These are phyloP conservation scores for Ceratobasidium papillatum DNA, from an alignment of 1,284 basidiomycete species.

Conservation along the genomic window DNA sequence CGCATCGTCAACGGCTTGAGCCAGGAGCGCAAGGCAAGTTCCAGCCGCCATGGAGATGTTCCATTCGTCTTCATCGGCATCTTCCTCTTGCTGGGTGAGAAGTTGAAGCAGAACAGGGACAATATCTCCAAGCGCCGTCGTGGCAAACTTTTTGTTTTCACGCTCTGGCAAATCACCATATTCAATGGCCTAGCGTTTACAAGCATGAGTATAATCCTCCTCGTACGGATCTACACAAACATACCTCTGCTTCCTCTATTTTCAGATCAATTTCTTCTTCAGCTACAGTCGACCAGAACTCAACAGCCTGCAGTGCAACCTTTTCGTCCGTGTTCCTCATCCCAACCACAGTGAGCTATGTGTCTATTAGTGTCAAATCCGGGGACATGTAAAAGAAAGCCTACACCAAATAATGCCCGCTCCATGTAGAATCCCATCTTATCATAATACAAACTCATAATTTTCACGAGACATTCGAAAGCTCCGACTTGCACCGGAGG, in stretches of 20 bases:
- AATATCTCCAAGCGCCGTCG: conserved; percentile 93
- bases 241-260: conserved; percentile 90
- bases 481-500: conserved; percentile 89
- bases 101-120: conserved; percentile 90
- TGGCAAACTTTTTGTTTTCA: conserved; percentile 91
- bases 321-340: conserved; percentile 95
- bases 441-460: conserved; percentile 99
- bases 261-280: conserved; percentile 96
- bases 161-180: conserved; percentile 91
- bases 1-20: conserved; percentile 88
- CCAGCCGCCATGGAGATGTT: conserved; percentile 98
- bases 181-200: conserved; percentile 72
- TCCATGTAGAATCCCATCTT: conserved; percentile 99
- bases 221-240: conserved; percentile 41
- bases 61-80: conserved; percentile 99
- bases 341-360: conserved; percentile 93
- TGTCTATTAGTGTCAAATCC: conserved; percentile 45
- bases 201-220: conserved; percentile 26
- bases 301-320: conserved; percentile 95
- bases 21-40: conserved; percentile 88
- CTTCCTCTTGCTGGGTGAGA: conserved; percentile 93
- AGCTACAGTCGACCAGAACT: conserved; percentile 99
- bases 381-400: conserved; percentile 50
- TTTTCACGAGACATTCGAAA: conserved; percentile 94
- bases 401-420: conserved; percentile 93